These are phyloP conservation scores for Cadophora sp. DNA, from an alignment of 2,329 filamentous ascomycete genomes.

Conservation along the genomic window DNA sequence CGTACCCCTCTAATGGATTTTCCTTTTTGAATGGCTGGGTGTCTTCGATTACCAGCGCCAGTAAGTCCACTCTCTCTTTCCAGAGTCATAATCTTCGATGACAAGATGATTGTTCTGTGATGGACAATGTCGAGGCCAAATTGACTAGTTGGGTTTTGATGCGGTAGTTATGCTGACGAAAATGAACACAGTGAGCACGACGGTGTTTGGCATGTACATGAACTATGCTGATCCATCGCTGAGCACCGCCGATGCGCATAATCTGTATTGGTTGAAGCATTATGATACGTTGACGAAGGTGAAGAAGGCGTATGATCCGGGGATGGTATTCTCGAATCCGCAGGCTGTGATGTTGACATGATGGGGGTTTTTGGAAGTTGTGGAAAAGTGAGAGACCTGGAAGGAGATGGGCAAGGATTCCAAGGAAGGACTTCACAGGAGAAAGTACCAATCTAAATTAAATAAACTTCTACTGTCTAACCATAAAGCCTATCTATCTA, in stretches of 20 bases:
- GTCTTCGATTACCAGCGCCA: not conserved
- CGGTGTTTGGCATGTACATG: conserved; percentile 31
- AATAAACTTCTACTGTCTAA: too few relatives aligned
- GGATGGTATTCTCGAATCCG: conserved; percentile 30
- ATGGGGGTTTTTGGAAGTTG: not conserved
- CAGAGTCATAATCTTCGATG: not conserved
- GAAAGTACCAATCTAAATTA: too few relatives aligned
- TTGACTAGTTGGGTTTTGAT: not conserved
- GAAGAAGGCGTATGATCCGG: conserved; percentile 31
- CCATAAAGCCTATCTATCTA: not conserved
- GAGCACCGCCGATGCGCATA: conserved; percentile 25
- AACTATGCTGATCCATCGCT: conserved; percentile 34
- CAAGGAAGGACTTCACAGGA: too few relatives aligned
- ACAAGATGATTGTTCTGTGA: not conserved
- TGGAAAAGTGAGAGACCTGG: too few relatives aligned
- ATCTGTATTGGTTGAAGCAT: conserved; percentile 28
- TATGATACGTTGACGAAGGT: conserved; percentile 25
- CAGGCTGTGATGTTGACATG: conserved; percentile 24
- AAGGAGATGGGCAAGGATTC: too few relatives aligned
- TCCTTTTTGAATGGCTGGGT: conserved; percentile 26
- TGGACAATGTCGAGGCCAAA: not conserved
- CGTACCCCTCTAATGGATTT: conserved; percentile 25
- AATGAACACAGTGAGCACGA: conserved; percentile 2
- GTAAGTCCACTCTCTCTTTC: conserved; percentile 1
- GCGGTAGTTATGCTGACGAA: not conserved